phyloP scores from a whole-genome alignment of 2,329 filamentous ascomycete species.

The Sporothrix mexicana region DNA sequence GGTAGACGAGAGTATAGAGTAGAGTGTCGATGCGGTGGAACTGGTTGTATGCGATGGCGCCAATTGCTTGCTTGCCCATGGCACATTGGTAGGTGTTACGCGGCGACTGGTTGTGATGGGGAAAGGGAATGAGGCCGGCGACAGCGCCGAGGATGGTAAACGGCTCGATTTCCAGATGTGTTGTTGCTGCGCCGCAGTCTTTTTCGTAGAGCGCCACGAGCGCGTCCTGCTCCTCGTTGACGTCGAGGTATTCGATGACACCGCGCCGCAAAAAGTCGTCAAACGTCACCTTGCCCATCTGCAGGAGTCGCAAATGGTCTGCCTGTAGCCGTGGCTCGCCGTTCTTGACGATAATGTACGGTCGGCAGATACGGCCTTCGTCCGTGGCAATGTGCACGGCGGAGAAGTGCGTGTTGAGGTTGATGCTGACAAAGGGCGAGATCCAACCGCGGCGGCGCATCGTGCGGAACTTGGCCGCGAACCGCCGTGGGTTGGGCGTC shows the following conservation, averaged over 20 bases:
- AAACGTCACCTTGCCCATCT: conserved; percentile 84
- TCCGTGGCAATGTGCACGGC: conserved; percentile 96
- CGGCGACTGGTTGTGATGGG: conserved; percentile 98
- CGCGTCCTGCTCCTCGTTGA: conserved; percentile 97
- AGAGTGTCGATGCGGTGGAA: conserved; percentile 96
- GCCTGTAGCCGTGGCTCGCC: conserved; percentile 79
- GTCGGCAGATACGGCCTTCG: conserved; percentile 93
- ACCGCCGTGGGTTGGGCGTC: conserved; percentile 83
- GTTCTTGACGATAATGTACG: conserved; percentile 93
- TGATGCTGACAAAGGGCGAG: conserved; percentile 95
- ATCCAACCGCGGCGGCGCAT: conserved; percentile 89
- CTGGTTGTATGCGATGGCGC: conserved; percentile 97
- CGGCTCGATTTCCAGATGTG: conserved; percentile 96
- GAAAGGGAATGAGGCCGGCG: conserved; percentile 94
- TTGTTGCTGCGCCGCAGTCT: conserved; percentile 81
- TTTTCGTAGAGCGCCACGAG: conserved; percentile 89
- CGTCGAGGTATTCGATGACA: conserved; percentile 93
- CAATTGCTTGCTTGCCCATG: conserved; percentile 99
- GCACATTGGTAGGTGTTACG: conserved; percentile 99
- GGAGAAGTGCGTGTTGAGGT: conserved; percentile 90
- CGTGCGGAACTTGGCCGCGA: conserved; percentile 82
- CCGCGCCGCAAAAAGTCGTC: conserved; percentile 92
- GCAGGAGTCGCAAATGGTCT: conserved; percentile 79
- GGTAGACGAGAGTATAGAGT: conserved; percentile 95
- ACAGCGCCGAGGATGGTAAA: conserved; percentile 97